These are phyloP conservation scores for Penicillium sp. DNA, from an alignment of 2,329 filamentous ascomycete genomes.

Conservation along the genomic window DNA sequence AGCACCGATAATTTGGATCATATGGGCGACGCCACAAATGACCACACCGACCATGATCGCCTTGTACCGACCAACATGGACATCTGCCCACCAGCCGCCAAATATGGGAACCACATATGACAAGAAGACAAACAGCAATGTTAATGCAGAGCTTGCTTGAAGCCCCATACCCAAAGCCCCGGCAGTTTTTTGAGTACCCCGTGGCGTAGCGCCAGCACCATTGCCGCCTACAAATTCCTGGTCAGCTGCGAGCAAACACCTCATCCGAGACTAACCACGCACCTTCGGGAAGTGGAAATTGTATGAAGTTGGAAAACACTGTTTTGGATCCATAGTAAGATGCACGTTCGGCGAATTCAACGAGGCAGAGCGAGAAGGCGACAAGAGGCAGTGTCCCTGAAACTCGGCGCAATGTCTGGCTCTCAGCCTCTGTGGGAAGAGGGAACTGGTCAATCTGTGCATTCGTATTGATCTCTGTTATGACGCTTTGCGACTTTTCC, in stretches of 20 bases:
- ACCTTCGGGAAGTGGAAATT: slow-evolving; percentile 55
- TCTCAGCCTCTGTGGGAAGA: slow-evolving; percentile 49
- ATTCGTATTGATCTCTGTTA: background rate
- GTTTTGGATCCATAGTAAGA: slow-evolving; percentile 59
- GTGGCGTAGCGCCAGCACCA: slow-evolving; percentile 28
- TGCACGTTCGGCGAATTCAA: slow-evolving; percentile 60
- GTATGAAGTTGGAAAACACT: slow-evolving; percentile 61
- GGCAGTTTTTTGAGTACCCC: slow-evolving; percentile 43
- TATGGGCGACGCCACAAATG: slow-evolving; percentile 26
- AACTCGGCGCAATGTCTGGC: slow-evolving; percentile 45
- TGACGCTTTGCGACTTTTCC: background rate
- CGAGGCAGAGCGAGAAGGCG: slow-evolving; percentile 56
- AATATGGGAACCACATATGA: slow-evolving; percentile 57
- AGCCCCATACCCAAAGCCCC: slow-evolving; percentile 60
- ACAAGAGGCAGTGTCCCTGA: slow-evolving; percentile 50
- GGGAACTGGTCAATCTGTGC: slow-evolving; percentile 23
- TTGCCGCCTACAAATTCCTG: slow-evolving; percentile 6
- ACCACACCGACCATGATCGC: slow-evolving; percentile 39
- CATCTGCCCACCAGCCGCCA: slow-evolving; percentile 28
- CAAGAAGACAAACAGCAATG: slow-evolving; percentile 51
- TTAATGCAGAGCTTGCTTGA: slow-evolving; percentile 50
- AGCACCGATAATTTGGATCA: slow-evolving; percentile 29
- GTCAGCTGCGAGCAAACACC: too few relatives aligned
- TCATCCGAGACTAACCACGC: too few relatives aligned
- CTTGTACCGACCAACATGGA: slow-evolving; percentile 16